phyloP scores from a whole-genome alignment of 1,139 yeast genomes.

The Zygosaccharomyces pseudobailii region DNA sequence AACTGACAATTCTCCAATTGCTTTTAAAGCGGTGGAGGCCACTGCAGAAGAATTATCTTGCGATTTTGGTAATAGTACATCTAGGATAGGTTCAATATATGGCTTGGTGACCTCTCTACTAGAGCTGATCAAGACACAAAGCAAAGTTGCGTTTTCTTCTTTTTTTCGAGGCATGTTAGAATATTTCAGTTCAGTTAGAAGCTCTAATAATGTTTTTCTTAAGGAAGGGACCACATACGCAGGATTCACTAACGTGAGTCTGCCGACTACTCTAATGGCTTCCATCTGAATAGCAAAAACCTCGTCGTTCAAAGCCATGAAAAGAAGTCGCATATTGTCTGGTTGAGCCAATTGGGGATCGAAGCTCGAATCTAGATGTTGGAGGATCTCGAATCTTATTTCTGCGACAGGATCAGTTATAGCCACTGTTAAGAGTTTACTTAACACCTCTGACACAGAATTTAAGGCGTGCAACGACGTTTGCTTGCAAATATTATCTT shows the following conservation, averaged over 20 bases:
- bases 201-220: conserved; percentile 78
- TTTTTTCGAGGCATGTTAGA: conserved; percentile 69
- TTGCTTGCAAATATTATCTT: conserved; percentile 82
- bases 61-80: conserved; percentile 73
- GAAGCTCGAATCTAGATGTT: conserved; percentile 65
- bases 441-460: conserved; percentile 81
- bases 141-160: conserved; percentile 79
- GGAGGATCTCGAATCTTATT: conserved; percentile 73
- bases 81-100: conserved; percentile 83
- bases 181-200: conserved; percentile 78
- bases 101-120: conserved; percentile 82
- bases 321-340: conserved; percentile 75
- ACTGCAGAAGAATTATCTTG: conserved; percentile 71
- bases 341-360: conserved; percentile 95
- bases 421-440: conserved; percentile 72
- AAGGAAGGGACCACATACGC: conserved; percentile 93
- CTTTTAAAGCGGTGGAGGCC: conserved; percentile 77
- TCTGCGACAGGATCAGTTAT: conserved; percentile 89
- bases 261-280: conserved; percentile 76
- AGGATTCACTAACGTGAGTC: conserved; percentile 82
- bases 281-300: conserved; percentile 74
- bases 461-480: conserved; percentile 78
- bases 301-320: conserved; percentile 91
- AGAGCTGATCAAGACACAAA: conserved; percentile 69
- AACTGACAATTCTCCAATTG: conserved; percentile 85